These are phyloP conservation scores for Penicillium egyptiacum DNA, from an alignment of 495 filamentous ascomycete species.

Conservation along the genomic window DNA sequence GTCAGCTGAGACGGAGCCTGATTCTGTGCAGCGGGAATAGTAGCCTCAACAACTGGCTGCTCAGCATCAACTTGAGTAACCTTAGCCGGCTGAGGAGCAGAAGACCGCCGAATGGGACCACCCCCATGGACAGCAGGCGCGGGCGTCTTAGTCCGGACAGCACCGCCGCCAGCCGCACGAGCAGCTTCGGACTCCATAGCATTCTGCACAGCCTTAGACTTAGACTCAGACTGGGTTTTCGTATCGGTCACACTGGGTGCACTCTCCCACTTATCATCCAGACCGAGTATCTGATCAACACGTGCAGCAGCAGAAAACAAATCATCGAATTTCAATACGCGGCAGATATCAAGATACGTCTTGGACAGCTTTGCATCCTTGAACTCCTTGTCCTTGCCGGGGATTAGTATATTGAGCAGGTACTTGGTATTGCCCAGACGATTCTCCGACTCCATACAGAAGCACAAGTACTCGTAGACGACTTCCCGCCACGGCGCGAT, in stretches of 20 bases:
- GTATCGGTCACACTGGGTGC: neutral
- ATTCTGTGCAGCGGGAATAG: slow-evolving; percentile 25
- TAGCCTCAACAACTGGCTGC: slow-evolving; percentile 18
- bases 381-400: slow-evolving; percentile 68
- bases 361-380: slow-evolving; percentile 54
- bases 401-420: slow-evolving; percentile 77
- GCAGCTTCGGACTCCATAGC: slow-evolving; percentile 52
- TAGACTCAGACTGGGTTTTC: slow-evolving; percentile 16
- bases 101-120: slow-evolving; percentile 45
- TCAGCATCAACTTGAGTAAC: slow-evolving; percentile 23
- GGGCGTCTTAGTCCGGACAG: slow-evolving; percentile 31
- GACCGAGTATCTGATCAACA: slow-evolving; percentile 63
- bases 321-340: slow-evolving; percentile 59
- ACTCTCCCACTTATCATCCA: slow-evolving; percentile 47
- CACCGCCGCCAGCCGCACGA: slow-evolving; percentile 42
- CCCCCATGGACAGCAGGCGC: slow-evolving; percentile 25
- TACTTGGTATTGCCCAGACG: slow-evolving; percentile 90
- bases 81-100: slow-evolving; percentile 32
- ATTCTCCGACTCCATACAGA: slow-evolving; percentile 74
- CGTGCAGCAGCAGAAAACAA: slow-evolving; percentile 56
- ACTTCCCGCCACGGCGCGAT: slow-evolving; percentile 70
- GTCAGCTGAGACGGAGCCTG: slow-evolving; percentile 27
- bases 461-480: slow-evolving; percentile 68
- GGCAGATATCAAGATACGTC: slow-evolving; percentile 64
- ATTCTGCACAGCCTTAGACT: slow-evolving; percentile 50